These are phyloP conservation scores for Fomitopsis palustris DNA, from an alignment of 1,284 basidiomycete species.

Conservation along the genomic window DNA sequence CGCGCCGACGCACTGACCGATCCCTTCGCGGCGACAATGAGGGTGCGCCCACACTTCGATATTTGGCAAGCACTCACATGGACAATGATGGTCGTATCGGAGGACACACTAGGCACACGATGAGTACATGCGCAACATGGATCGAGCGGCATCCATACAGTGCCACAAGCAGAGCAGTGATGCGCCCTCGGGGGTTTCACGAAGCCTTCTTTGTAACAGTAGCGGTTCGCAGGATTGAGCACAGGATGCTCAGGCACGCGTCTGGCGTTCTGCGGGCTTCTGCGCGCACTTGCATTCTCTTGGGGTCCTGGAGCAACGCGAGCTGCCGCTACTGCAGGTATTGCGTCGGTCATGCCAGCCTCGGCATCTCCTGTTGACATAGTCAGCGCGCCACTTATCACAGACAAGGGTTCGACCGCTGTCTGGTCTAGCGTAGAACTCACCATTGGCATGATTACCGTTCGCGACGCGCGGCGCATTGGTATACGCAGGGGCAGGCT, in stretches of 20 bases:
- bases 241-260: conserved; percentile 44
- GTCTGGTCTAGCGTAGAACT: neutral
- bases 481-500: neutral
- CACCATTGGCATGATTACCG: neutral
- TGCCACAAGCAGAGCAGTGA: conserved; percentile 74
- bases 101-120: conserved; percentile 52
- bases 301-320: conserved; percentile 3
- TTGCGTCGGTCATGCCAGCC: conserved; percentile 22
- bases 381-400: too few species aligned
- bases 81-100: conserved; percentile 78
- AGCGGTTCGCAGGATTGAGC: conserved; percentile 53
- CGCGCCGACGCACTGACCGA: conserved; percentile 82
- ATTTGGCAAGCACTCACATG: conserved; percentile 41
- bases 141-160: conserved; percentile 36
- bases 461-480: neutral
- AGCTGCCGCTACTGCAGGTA: conserved; percentile 21
- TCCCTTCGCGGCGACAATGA: conserved; percentile 42
- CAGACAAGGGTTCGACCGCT: too few species aligned
- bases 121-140: neutral
- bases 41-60: neutral
- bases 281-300: conserved; percentile 5
- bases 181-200: conserved; percentile 71
- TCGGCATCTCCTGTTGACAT: conserved; percentile 13
- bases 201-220: conserved; percentile 53
- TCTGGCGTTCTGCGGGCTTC: conserved; percentile 29